These are phyloP conservation scores for Leucosporidium yakuticum DNA, from an alignment of 768 basidiomycete species.

Conservation along the genomic window DNA sequence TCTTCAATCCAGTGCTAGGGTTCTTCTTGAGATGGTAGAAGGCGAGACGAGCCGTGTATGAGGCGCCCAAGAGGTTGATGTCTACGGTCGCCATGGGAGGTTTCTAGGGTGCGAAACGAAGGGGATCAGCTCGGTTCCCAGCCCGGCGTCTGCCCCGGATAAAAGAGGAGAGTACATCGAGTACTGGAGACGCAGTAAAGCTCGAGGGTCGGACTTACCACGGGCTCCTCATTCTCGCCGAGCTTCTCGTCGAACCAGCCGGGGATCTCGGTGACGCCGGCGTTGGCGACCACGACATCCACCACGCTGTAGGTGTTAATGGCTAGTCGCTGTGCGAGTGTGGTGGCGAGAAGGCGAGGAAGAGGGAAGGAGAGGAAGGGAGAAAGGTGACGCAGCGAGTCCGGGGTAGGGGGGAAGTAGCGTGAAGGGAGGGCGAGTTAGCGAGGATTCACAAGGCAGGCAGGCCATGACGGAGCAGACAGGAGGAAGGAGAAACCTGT, in stretches of 20 bases:
- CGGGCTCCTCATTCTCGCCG: conserved; percentile 46
- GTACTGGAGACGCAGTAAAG: too few species aligned
- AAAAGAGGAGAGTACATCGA: too few species aligned
- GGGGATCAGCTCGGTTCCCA: not conserved
- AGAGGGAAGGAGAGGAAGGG: too few species aligned
- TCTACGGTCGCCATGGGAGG: conserved; percentile 51
- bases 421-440: too few species aligned
- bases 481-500: not conserved
- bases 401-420: too few species aligned
- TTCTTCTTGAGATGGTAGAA: conserved; percentile 50
- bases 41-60: conserved; percentile 53
- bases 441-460: too few species aligned
- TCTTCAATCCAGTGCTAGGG: conserved; percentile 41
- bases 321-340: conserved; percentile 5
- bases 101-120: conserved; percentile 34
- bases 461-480: too few species aligned
- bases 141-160: too few species aligned
- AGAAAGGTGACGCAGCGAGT: too few species aligned
- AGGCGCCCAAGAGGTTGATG: conserved; percentile 51
- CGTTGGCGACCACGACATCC: conserved; percentile 43
- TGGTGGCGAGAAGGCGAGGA: not conserved
- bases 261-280: conserved; percentile 46
- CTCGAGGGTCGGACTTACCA: not conserved
- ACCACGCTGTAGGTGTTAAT: conserved; percentile 37
- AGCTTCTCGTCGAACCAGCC: conserved; percentile 11